Evolutionary conservation across 139 green algal species (phyloP).

Genomic region (Penium margaritaceum): DNA sequence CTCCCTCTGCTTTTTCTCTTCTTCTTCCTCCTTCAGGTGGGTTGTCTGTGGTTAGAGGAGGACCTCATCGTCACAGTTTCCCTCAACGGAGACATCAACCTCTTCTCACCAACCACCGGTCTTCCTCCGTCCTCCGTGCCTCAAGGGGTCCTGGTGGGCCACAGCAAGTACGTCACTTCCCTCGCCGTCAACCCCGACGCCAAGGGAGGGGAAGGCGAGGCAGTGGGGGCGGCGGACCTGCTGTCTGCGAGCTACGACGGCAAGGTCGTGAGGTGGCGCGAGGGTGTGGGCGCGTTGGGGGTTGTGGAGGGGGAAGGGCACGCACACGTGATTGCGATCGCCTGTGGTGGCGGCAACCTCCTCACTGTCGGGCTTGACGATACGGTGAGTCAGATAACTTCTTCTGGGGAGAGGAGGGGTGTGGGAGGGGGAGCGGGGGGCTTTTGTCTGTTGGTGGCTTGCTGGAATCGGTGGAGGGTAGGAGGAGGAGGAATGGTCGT

Average conservation of each 20-base stretch:
- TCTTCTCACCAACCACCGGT: conserved; percentile 13
- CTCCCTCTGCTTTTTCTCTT: no score
- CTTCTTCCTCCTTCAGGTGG: conserved; percentile 41
- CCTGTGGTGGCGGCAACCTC: no score
- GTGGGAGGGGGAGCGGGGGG: no score
- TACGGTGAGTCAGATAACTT: no score
- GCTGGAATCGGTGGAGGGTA: no score
- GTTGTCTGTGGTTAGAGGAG: conserved; percentile 42
- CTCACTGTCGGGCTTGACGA: no score
- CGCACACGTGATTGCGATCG: no score
- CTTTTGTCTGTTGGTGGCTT: no score
- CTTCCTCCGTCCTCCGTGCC: conserved; percentile 8
- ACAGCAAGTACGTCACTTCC: conserved; percentile 42
- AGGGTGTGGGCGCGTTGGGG: conserved; percentile 18
- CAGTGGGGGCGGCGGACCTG: conserved; percentile 10
- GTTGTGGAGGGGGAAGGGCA: no score
- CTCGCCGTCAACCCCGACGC: background rate
- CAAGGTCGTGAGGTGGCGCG: conserved; percentile 28
- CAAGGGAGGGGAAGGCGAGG: background rate
- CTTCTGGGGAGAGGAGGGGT: no score
- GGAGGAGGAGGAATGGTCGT: no score
- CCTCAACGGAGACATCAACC: conserved; percentile 46
- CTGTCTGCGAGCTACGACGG: conserved; percentile 43
- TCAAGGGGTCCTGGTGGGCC: conserved; percentile 12
- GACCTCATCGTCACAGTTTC: conserved; percentile 46